phyloP scores from a whole-genome alignment of 768 basidiomycete genomes.

The Auriculariales sp. region DNA sequence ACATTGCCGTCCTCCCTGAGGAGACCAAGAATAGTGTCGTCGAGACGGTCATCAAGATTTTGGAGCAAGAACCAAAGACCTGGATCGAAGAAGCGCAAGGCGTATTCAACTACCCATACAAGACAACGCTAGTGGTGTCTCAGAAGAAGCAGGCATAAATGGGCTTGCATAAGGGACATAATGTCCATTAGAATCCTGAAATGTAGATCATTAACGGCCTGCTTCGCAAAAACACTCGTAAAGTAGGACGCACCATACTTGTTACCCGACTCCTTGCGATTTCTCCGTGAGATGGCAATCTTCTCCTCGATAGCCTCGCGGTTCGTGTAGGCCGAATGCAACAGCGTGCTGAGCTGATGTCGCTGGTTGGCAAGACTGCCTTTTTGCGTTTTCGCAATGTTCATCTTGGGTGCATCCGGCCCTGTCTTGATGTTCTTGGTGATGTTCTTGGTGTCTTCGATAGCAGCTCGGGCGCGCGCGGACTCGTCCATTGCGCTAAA shows the following conservation, averaged over 20 bases:
- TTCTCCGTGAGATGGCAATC: constrained; percentile 70
- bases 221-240: background rate
- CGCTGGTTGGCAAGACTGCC: constrained; percentile 14
- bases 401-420: constrained; percentile 59
- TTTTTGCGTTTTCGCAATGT: constrained; percentile 29
- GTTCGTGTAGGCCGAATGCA: constrained; percentile 74
- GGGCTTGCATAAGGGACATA: background rate
- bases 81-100: constrained; percentile 70
- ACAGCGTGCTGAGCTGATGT: constrained; percentile 66
- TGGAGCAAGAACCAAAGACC: constrained; percentile 40
- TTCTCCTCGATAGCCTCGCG: constrained; percentile 69
- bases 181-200: background rate
- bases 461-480: constrained; percentile 48
- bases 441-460: constrained; percentile 59
- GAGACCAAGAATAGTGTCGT: constrained; percentile 42
- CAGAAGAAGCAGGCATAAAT: constrained; percentile 29
- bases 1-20: constrained; percentile 49
- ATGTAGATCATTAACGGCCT: background rate
- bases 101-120: constrained; percentile 70
- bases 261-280: constrained; percentile 81
- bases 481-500: constrained; percentile 61
- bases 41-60: constrained; percentile 35
- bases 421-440: constrained; percentile 45
- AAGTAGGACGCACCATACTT: constrained; percentile 47
- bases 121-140: constrained; percentile 42